Evolutionary conservation across 2,329 filamentous ascomycete species (phyloP).

Genomic region (Chaetomium sp.): DNA sequence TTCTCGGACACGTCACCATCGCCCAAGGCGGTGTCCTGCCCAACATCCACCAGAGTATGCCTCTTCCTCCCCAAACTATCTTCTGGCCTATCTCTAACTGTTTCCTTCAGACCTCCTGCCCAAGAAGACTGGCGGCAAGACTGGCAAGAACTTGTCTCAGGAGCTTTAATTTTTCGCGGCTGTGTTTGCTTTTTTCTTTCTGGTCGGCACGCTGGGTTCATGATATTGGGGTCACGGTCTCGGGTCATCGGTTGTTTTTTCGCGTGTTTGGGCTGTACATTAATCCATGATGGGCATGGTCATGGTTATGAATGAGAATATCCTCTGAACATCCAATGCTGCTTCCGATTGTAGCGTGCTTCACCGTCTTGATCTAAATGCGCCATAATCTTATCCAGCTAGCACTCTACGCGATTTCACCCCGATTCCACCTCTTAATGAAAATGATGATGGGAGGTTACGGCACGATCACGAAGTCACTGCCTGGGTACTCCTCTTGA

Average conservation of each 20-base stretch:
- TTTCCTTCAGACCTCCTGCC: conserved; percentile 78
- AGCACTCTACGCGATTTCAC: not conserved
- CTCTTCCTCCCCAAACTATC: conserved; percentile 13
- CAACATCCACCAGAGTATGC: conserved; percentile 96
- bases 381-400: no score
- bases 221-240: conserved; percentile 81
- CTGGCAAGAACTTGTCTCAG: conserved; percentile 88
- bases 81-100: conserved; percentile 31
- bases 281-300: conserved; percentile 62
- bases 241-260: conserved; percentile 70
- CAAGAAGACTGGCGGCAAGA: conserved; percentile 95
- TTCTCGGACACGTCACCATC: conserved; percentile 93
- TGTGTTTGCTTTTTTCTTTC: conserved; percentile 52
- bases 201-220: conserved; percentile 71
- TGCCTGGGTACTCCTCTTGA: not conserved
- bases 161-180: conserved; percentile 71
- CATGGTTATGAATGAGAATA: conserved; percentile 66
- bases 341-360: not conserved
- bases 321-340: conserved; percentile 47
- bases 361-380: not conserved
- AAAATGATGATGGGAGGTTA: not conserved
- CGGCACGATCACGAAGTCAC: not conserved
- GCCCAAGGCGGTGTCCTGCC: conserved; percentile 95
- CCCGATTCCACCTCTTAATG: not conserved
- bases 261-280: conserved; percentile 70